These are phyloP conservation scores for Priceomyces melissophilus DNA, from an alignment of 805 yeast genomes.

Conservation along the genomic window DNA sequence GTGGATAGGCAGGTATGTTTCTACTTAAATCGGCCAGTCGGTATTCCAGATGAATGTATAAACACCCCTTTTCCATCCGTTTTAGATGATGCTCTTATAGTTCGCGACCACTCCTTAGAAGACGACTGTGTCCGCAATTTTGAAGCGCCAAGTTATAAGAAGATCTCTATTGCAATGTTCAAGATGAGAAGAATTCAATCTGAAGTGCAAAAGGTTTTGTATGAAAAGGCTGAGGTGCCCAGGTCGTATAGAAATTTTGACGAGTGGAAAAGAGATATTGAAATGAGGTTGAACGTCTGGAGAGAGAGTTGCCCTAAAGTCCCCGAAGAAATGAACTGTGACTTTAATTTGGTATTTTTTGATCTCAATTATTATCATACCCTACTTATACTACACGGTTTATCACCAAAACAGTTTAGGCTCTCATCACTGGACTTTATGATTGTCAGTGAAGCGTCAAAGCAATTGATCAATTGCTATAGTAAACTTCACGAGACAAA, in stretches of 20 bases:
- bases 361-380: slow-evolving; percentile 76
- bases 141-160: slow-evolving; percentile 58
- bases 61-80: slow-evolving; percentile 68
- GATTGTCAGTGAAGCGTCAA: slow-evolving; percentile 60
- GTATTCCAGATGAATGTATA: slow-evolving; percentile 79
- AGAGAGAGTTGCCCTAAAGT: slow-evolving; percentile 52
- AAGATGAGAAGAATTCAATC: slow-evolving; percentile 71
- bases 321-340: slow-evolving; percentile 61
- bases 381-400: slow-evolving; percentile 66
- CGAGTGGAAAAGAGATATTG: slow-evolving; percentile 62
- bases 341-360: slow-evolving; percentile 68
- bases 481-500: slow-evolving; percentile 52
- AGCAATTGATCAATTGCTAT: slow-evolving; percentile 63
- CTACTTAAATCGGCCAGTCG: slow-evolving; percentile 83
- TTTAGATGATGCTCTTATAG: slow-evolving; percentile 68
- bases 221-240: slow-evolving; percentile 71
- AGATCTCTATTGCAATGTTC: slow-evolving; percentile 64
- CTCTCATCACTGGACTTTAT: slow-evolving; percentile 52
- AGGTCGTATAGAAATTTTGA: slow-evolving; percentile 49
- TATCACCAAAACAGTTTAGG: slow-evolving; percentile 65
- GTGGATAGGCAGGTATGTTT: slow-evolving; percentile 84
- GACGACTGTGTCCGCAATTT: slow-evolving; percentile 40
- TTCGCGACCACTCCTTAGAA: slow-evolving; percentile 22
- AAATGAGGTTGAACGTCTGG: slow-evolving; percentile 61
- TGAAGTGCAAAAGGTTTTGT: slow-evolving; percentile 67